phyloP scores from a whole-genome alignment of 2,329 filamentous ascomycete genomes.

The Trichoderma sp. region DNA sequence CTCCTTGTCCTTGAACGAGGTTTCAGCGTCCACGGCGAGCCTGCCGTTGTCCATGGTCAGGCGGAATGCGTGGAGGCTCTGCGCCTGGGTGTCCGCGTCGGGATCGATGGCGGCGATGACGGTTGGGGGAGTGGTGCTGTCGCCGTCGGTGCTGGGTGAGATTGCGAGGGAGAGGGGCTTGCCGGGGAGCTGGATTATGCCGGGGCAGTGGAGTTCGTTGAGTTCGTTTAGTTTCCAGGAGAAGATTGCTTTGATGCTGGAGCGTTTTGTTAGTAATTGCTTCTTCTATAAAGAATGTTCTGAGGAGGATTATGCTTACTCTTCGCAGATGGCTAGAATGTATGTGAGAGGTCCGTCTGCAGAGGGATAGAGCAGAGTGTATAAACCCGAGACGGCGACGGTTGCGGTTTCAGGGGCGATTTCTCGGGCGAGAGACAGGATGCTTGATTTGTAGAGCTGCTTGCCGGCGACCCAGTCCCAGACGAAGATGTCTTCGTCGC shows the following conservation, averaged over 20 bases:
- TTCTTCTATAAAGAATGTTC: not conserved
- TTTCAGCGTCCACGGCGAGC: slow-evolving; percentile 37
- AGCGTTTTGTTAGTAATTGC: not conserved
- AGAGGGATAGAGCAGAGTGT: slow-evolving; percentile 41
- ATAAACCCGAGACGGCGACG: slow-evolving; percentile 52
- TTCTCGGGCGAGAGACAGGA: slow-evolving; percentile 50
- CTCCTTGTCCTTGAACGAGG: slow-evolving; percentile 34
- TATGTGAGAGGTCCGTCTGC: slow-evolving; percentile 37
- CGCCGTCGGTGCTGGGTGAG: slow-evolving; percentile 27
- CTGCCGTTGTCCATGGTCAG: slow-evolving; percentile 41
- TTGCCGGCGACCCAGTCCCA: slow-evolving; percentile 75
- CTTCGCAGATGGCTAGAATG: slow-evolving; percentile 59
- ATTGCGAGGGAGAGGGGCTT: slow-evolving; percentile 63
- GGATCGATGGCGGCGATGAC: slow-evolving; percentile 49
- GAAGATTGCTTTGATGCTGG: slow-evolving; percentile 64
- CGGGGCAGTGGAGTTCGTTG: slow-evolving; percentile 52
- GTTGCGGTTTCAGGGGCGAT: slow-evolving; percentile 44
- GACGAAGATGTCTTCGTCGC: slow-evolving; percentile 74
- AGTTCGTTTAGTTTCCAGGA: slow-evolving; percentile 57
- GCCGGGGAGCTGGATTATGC: slow-evolving; percentile 58
- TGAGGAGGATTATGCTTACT: slow-evolving; percentile 46
- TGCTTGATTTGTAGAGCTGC: slow-evolving; percentile 56
- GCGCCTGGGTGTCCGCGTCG: slow-evolving; percentile 35
- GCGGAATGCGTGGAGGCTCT: slow-evolving; percentile 39
- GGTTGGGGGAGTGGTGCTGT: slow-evolving; percentile 32